Evolutionary conservation across 352 stramenopile genomes (phyloP).

Genomic region (Elongisporangium prolatum): DNA sequence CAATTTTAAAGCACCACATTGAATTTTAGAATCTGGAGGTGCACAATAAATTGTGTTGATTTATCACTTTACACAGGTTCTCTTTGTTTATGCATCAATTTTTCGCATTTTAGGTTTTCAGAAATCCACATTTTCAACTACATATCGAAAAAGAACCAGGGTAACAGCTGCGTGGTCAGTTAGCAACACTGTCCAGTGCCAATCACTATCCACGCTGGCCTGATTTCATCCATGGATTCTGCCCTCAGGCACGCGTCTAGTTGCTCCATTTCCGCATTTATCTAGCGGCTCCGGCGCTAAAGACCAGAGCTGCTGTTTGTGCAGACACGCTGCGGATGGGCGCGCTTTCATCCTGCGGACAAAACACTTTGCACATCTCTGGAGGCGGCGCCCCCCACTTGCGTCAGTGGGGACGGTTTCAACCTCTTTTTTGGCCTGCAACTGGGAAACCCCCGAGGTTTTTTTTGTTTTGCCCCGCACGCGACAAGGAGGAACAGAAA

Average conservation of each 20-base stretch:
- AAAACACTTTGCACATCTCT: neutral
- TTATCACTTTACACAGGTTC: neutral
- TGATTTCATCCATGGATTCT: neutral
- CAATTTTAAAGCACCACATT: neutral
- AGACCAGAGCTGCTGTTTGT: neutral
- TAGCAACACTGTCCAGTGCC: neutral
- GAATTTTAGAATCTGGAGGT: too few species aligned
- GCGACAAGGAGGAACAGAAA: neutral
- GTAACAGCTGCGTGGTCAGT: neutral
- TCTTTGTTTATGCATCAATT: neutral
- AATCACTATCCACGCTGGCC: neutral
- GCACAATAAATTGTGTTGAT: neutral
- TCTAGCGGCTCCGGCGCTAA: neutral
- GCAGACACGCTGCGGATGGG: neutral
- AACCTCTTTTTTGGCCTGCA: neutral
- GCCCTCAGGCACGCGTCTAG: neutral
- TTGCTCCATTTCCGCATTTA: neutral
- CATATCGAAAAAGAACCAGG: neutral
- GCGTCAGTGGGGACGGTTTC: neutral
- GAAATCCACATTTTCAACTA: neutral
- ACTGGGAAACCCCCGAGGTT: neutral
- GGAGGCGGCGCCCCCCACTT: neutral
- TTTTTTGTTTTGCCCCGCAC: neutral
- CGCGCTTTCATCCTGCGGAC: neutral
- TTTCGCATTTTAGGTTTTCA: neutral